Evolutionary conservation across 148 eudicot species (phyloP).

Genomic region (Rhododendron vialii): DNA sequence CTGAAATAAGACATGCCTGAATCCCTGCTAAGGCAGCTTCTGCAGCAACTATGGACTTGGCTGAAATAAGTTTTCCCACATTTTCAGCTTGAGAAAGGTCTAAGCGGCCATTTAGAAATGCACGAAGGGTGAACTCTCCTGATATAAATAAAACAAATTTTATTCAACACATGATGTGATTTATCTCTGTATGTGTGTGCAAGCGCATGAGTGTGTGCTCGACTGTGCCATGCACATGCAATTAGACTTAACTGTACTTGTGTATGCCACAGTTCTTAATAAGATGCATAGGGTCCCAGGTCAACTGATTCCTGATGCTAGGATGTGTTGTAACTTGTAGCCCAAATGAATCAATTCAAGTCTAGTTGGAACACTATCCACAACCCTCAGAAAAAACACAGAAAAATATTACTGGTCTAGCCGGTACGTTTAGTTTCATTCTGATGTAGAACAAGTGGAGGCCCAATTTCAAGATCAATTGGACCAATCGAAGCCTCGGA

Average conservation of each 20-base stretch:
- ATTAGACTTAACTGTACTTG: not conserved
- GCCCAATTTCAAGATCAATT: too few relatives aligned
- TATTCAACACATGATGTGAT: not conserved
- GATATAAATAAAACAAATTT: constrained; percentile 9
- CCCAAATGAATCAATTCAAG: not conserved
- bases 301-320: not conserved
- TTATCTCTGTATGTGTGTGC: not conserved
- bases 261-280: not conserved
- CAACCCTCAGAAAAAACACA: not conserved
- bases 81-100: constrained; percentile 97
- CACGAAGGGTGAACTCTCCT: constrained; percentile 99
- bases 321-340: not conserved
- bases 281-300: not conserved
- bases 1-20: constrained; percentile 45
- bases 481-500: too few relatives aligned
- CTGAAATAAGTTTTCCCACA: constrained; percentile 81
- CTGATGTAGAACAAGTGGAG: too few relatives aligned
- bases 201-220: not conserved
- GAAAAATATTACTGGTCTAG: not conserved
- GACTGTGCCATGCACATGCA: not conserved
- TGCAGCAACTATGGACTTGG: constrained; percentile 80
- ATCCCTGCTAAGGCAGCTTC: constrained; percentile 98
- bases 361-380: not conserved
- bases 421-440: not conserved
- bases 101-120: constrained; percentile 92